Conservation (phyloP, 2,329 filamentous ascomycete genomes). For the Fusarium sp. region DNA sequence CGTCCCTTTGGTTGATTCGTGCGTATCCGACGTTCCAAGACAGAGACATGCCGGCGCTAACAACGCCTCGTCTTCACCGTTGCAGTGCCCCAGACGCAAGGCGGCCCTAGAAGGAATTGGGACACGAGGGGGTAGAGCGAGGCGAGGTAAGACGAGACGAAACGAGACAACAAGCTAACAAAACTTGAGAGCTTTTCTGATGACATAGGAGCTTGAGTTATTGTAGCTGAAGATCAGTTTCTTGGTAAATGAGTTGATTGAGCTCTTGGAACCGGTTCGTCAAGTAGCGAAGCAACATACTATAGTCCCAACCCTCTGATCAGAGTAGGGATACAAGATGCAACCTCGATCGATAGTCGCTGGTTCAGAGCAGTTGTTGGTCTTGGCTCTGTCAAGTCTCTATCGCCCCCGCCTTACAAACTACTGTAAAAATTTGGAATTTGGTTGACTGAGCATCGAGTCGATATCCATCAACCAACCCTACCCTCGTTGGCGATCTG, state of each 20-base stretch:
- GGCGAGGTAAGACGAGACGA: constrained; percentile 18
- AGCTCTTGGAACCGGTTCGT: neutral
- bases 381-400: neutral
- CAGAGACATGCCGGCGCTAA: constrained; percentile 43
- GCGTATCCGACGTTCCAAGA: constrained; percentile 10
- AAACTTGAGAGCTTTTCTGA: constrained; percentile 1
- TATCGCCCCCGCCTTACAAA: constrained; percentile 1
- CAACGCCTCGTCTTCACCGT: constrained; percentile 40
- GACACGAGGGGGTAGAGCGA: constrained; percentile 13
- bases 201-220: constrained; percentile 5
- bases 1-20: constrained; percentile 10
- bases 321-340: neutral
- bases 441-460: constrained; percentile 2
- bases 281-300: neutral
- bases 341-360: neutral
- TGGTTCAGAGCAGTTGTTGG: neutral
- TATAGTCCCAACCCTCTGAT: neutral
- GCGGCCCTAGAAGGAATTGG: constrained; percentile 23
- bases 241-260: neutral
- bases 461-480: neutral
- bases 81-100: constrained; percentile 41
- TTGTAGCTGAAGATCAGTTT: neutral
- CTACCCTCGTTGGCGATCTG: constrained; percentile 18
- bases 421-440: neutral
- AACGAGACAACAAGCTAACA: constrained; percentile 2